These are phyloP conservation scores for Eucalyptus paniculata DNA, from an alignment of 345 rosid genomes.

Conservation along the genomic window DNA sequence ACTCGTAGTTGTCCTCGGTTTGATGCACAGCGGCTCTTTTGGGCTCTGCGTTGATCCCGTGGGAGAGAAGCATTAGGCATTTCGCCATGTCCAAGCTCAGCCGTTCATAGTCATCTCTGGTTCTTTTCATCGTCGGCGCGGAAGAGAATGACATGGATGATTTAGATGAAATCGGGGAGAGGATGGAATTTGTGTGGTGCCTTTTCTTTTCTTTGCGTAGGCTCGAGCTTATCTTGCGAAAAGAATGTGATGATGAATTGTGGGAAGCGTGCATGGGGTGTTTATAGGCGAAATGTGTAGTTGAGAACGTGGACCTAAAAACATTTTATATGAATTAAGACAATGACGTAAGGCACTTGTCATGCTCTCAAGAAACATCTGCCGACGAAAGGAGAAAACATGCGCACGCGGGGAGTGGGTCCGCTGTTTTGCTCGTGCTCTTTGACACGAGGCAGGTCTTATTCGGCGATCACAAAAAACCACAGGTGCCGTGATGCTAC, in stretches of 20 bases:
- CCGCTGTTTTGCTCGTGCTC: background rate
- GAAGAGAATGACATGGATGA: background rate
- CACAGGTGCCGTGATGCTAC: background rate
- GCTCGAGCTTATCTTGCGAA: background rate
- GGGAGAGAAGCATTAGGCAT: slow-evolving; percentile 29
- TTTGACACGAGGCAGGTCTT: background rate
- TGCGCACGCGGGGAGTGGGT: no score
- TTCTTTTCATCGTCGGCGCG: slow-evolving; percentile 25
- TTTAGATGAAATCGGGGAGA: background rate
- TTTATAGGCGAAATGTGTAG: background rate
- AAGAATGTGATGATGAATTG: background rate
- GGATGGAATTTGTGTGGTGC: background rate
- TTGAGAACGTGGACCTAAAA: background rate
- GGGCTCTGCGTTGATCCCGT: background rate
- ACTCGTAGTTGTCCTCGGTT: background rate
- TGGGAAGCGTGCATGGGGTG: background rate
- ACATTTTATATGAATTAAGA: background rate
- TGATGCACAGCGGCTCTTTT: background rate
- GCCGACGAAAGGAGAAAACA: background rate
- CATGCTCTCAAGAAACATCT: background rate
- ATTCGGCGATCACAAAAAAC: background rate
- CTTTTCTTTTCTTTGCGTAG: background rate
- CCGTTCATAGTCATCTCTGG: slow-evolving; percentile 5
- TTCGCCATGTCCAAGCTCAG: slow-evolving; percentile 25
- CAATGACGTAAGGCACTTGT: background rate